Evolutionary conservation across 257 asterid species (phyloP).

Genomic region (Craterostigma plantagineum): DNA sequence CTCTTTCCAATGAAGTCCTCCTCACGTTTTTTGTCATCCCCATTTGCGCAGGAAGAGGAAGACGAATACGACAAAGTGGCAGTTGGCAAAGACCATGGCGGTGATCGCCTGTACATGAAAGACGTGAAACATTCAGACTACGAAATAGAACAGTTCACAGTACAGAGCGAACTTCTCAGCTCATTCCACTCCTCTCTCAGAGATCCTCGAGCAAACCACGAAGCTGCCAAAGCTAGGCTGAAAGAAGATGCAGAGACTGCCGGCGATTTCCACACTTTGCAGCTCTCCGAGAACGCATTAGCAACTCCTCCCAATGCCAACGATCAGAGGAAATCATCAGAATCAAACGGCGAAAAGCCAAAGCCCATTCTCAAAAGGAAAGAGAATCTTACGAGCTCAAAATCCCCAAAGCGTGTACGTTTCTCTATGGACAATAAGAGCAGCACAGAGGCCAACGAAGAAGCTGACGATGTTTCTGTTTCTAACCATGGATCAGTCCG

Average conservation of each 20-base stretch:
- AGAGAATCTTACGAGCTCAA: conserved; percentile 20
- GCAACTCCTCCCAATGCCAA: conserved; percentile 7
- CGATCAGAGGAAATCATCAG: conserved; percentile 11
- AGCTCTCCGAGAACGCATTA: conserved; percentile 18
- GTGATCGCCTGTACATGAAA: conserved; percentile 35
- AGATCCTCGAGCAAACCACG: conserved; percentile 77
- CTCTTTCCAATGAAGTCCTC: background rate
- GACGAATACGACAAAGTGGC: conserved; percentile 79
- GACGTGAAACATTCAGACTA: conserved; percentile 29
- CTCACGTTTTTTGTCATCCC: background rate
- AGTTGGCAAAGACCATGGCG: conserved; percentile 23
- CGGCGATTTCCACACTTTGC: conserved; percentile 22
- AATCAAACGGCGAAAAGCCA: conserved; percentile 14
- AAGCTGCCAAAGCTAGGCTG: conserved; percentile 61
- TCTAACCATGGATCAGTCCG: conserved; percentile 11
- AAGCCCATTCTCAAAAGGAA: conserved; percentile 53
- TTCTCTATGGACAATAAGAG: conserved; percentile 18
- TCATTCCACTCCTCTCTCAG: conserved; percentile 18
- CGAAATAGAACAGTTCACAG: conserved; percentile 16
- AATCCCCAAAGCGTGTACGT: conserved; percentile 50
- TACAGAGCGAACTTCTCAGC: conserved; percentile 35
- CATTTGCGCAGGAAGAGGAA: conserved; percentile 62
- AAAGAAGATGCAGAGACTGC: conserved; percentile 71
- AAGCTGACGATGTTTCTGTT: conserved; percentile 12
- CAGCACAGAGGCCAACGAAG: conserved; percentile 11